Evolutionary conservation across 73 alveolate genomes (phyloP), one percentile per base, ranked within the genome.

Genomic region (Strombidium stylifer): DNA sequence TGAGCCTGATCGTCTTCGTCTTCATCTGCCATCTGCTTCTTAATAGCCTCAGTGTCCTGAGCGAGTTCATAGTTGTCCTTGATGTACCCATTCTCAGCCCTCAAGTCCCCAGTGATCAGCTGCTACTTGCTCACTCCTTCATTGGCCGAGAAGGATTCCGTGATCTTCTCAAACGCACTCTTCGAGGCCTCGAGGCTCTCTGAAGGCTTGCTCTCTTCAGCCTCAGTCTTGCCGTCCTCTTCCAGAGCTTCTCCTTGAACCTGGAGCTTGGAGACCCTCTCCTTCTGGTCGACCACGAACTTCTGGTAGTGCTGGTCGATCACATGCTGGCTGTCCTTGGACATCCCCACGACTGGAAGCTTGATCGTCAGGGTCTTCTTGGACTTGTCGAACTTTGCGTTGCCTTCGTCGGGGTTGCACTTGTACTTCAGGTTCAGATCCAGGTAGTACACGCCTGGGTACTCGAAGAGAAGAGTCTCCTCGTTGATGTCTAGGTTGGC

Each of bases 351-450:
- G 18, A 74, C 58, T 3, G 96, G 97, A 5, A 81, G 50, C 39
- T 74, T 74, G 19, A 92, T 67, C 21, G 74, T 81, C 6, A 94
- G 53, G 2, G 81, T 51, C 84, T 93, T 96, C 57, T 78, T 85
- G 56, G 67, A 59, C 67, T 93, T 80, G 58, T 96, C 98, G 69
- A 82, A 94, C 62, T 92, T 91, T 2, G 99, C 99, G 15, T 54
- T 66, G 39, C 95, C 97, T 27, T 73, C 52, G 34, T 73, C 93
- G 36, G 85, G 86, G 27, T 88, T 94, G 18, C 93, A 89, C 49
- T 86, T 87, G 70, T 91, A 92, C 21, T 92, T 94, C 58, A 96
- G 73, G 41, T 85, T 92, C 37, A 87, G 55, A 69, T 89, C 96
- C 59, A 94, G 70, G 58, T 84, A 82, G 66, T 96, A 94, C 21